Evolutionary conservation across 495 filamentous ascomycete species (phyloP), one percentile per base, ranked within the genome.

Genomic region (Penicillium steckii): DNA sequence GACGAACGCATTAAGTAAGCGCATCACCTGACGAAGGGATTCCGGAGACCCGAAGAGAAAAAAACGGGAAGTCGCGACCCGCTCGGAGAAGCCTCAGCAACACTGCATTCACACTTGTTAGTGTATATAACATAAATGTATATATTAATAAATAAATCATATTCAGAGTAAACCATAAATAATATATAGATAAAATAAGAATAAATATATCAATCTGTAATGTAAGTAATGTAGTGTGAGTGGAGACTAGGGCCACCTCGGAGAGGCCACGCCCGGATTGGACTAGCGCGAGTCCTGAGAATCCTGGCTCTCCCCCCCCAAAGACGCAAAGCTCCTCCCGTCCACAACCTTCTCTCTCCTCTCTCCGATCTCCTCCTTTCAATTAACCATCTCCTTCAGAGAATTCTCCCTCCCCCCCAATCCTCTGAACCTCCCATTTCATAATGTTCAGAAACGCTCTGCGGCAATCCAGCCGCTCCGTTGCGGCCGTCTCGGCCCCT

Each of bases 381-480:
- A 75, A 75, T 74, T 73, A 71, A n/a, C n/a, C 67, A 69, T 74
- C 69, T 76, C 64, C 60, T 73, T 72, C 74, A 74, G 71, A 74
- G 72, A 71, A 75, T 71, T 63, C 61, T 65, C 64, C 65, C 72
- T 70, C 68, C 61, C 59, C n/a, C n/a, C n/a, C n/a, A n/a, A 67
- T 60, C 65, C 68, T 69, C 80, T 75, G 76, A 78, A 77, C 80
- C 72, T 32, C 35, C 71, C 65, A 65, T 61, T 64, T 71, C 75
- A 84, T 62, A 74, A 97, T 98, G 94, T 93, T 97, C 84, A 90
- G 91, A 76, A 96, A 89, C 87, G 92, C 92, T 82, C 81, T 97
- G 78, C 84, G 91, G 77, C 91, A 94, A 82, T 91, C 90, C 72
- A 87, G 86, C 81, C 90, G 91, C 80, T 86, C 87, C 77, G 87